A percentile compares a stretch with the other conserved stretches of the same genome.
Evolutionary conservation across 805 yeast species (phyloP).

Genomic region (Myxozyma geophila): DNA sequence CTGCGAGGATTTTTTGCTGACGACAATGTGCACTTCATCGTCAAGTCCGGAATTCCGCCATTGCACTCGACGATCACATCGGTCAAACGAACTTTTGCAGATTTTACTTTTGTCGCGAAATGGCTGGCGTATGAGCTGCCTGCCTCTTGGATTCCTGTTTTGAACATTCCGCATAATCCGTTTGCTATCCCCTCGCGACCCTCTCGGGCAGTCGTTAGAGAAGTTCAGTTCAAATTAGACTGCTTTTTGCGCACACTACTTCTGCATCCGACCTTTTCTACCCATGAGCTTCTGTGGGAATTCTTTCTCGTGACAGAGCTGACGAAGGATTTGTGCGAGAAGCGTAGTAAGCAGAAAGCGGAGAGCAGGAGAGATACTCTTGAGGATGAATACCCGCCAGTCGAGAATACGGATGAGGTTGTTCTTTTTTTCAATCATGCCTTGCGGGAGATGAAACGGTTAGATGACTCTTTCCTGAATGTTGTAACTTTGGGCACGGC

Average conservation of each 20-base stretch:
- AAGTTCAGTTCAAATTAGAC: conserved; percentile 55
- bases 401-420: conserved; percentile 34
- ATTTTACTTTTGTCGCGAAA: conserved; percentile 44
- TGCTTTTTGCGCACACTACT: conserved; percentile 52
- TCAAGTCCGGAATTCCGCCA: conserved; percentile 36
- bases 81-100: conserved; percentile 43
- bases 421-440: conserved; percentile 36
- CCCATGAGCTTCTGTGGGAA: conserved; percentile 51
- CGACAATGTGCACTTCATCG: conserved; percentile 35
- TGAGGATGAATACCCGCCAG: conserved; percentile 34
- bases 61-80: conserved; percentile 33
- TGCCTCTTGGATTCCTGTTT: conserved; percentile 47
- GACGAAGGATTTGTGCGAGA: conserved; percentile 46
- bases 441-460: conserved; percentile 25
- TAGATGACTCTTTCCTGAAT: conserved; percentile 24
- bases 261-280: conserved; percentile 47
- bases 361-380: conserved; percentile 43
- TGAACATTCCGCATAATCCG: conserved; percentile 41
- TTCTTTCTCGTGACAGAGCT: conserved; percentile 47
- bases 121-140: conserved; percentile 46
- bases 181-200: conserved; percentile 42
- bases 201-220: conserved; percentile 41
- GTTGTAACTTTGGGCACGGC: conserved; percentile 14
- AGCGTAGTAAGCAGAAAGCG: conserved; percentile 42
- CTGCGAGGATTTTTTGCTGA: conserved; percentile 36